phyloP scores from a whole-genome alignment of 192 early-diverging fungal species.

The Anaeromyces robustus region DNA sequence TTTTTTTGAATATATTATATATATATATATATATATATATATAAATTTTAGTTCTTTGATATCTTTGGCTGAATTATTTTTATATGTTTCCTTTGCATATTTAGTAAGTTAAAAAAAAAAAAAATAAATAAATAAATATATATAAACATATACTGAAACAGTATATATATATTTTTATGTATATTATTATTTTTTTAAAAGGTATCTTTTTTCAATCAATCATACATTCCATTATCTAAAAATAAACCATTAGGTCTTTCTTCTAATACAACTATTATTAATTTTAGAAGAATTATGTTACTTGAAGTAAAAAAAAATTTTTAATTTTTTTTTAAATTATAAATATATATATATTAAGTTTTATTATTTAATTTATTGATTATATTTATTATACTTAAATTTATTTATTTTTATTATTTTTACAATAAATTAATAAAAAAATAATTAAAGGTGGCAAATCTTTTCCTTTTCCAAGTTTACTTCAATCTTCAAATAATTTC shows the following conservation, averaged over 20 bases:
- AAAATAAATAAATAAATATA: background rate
- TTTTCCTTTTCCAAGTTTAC: background rate
- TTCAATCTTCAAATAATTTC: background rate
- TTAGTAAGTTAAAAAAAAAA: background rate
- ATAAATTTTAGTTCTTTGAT: background rate
- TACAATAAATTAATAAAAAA: no score
- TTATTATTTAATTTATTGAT: no score
- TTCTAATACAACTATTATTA: background rate
- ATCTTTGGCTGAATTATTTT: background rate
- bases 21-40: no score
- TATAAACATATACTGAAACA: no score
- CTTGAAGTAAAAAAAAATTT: background rate
- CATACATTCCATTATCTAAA: background rate
- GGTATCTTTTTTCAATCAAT: background rate
- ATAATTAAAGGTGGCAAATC: background rate
- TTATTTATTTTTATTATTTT: no score
- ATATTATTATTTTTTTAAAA: background rate
- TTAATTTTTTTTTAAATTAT: background rate
- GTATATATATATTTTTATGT: no score
- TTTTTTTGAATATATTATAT: no score
- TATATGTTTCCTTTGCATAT: background rate
- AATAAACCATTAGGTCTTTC: background rate
- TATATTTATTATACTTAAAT: no score
- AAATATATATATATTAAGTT: no score
- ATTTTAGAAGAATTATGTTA: background rate